Conservation (phyloP, 768 basidiomycete species). For the Podaxis sp. region DNA sequence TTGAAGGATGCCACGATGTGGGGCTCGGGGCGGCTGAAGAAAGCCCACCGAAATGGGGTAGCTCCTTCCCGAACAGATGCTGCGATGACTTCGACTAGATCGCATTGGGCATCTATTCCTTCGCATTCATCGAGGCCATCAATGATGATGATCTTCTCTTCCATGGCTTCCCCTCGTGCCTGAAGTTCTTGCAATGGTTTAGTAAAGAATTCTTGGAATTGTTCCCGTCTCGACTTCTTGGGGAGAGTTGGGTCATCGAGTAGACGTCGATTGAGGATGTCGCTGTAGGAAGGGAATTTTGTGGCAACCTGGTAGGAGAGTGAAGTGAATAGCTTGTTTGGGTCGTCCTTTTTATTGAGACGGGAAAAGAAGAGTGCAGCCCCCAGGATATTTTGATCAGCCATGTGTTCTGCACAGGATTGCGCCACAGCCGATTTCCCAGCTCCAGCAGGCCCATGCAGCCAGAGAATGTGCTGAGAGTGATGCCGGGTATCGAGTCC, state of each 20-base stretch:
- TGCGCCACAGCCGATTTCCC: no score
- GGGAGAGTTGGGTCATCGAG: neutral
- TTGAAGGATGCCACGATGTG: constrained; percentile 11
- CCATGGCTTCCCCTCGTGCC: neutral
- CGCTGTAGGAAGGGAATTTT: neutral
- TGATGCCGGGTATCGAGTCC: no score
- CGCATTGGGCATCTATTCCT: neutral
- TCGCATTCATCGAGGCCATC: constrained; percentile 8
- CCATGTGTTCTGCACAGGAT: no score
- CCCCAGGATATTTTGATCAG: neutral
- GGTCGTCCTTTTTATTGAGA: neutral
- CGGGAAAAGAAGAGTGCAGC: constrained; percentile 17
- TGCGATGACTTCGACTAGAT: neutral
- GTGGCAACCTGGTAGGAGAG: constrained; percentile 9
- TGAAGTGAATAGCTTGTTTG: constrained; percentile 7
- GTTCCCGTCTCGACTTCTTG: neutral
- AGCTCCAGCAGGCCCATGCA: no score
- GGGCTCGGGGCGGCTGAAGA: neutral
- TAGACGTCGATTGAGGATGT: neutral
- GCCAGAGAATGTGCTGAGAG: no score
- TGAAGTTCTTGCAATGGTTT: neutral
- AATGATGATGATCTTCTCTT: neutral
- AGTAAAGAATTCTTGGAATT: constrained; percentile 5
- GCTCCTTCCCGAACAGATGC: neutral
- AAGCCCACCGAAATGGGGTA: neutral